Percentiles rank a stretch among this genome's conserved stretches.
Conservation (phyloP, 2,329 filamentous ascomycete genomes). For the Diaporthe ilicicola region DNA sequence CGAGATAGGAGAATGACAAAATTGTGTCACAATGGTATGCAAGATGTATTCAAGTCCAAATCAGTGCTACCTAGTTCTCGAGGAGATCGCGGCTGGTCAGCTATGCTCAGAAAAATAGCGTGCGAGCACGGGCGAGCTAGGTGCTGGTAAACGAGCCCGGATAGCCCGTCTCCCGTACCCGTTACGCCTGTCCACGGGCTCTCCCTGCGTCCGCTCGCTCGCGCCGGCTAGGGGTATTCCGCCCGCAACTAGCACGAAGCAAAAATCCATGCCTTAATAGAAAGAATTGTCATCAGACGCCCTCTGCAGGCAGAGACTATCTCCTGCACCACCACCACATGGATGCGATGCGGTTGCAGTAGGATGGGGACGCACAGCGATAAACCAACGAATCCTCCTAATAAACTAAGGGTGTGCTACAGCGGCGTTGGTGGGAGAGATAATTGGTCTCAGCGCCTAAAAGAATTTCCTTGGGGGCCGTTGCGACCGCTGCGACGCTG, state of each 20-base stretch:
- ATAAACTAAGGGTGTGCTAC: not conserved
- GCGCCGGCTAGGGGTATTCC: constrained; percentile 5
- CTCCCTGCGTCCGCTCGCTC: constrained; percentile 6
- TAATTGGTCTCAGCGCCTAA: constrained; percentile 11
- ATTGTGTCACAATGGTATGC: not conserved
- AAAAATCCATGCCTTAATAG: not conserved
- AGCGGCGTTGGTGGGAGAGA: not conserved
- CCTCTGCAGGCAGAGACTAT: not conserved
- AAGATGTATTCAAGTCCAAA: not conserved
- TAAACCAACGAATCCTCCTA: not conserved
- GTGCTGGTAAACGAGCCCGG: not conserved
- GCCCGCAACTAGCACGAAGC: constrained; percentile 4
- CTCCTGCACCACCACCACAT: too few relatives aligned
- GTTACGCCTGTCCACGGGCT: not conserved
- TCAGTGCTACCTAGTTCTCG: too few relatives aligned
- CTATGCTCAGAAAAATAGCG: not conserved
- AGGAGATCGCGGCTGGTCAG: not conserved
- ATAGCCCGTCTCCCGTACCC: constrained; percentile 10
- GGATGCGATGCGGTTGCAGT: not conserved
- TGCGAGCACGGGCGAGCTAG: not conserved
- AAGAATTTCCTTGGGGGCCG: not conserved
- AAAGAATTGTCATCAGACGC: not conserved
- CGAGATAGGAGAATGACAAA: not conserved
- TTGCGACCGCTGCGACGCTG: not conserved
- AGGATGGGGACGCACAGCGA: constrained; percentile 4